Percentiles rank a stretch among this genome's conserved stretches.
Evolutionary conservation across 148 eudicot species (phyloP).

Genomic region (Vaccinium darrowii): DNA sequence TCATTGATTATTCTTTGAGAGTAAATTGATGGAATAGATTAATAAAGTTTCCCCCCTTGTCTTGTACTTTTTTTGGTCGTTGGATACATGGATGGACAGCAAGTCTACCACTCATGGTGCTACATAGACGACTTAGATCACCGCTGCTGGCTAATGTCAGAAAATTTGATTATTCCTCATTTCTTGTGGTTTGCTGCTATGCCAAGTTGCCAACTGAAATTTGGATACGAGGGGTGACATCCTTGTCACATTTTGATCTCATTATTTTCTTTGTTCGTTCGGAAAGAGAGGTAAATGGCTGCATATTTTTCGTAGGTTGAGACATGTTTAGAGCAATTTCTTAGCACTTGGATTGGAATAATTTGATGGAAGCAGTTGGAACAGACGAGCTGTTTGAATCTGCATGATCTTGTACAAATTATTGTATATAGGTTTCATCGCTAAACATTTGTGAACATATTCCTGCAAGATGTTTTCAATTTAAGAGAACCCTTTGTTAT

Average conservation of each 20-base stretch:
- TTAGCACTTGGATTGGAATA: background rate
- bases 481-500: background rate
- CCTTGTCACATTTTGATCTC: background rate
- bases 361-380: background rate
- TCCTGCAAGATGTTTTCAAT: constrained; percentile 1
- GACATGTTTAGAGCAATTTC: background rate
- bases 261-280: background rate
- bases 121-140: background rate
- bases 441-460: background rate
- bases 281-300: background rate
- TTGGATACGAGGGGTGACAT: background rate
- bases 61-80: background rate
- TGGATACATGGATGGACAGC: background rate
- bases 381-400: background rate
- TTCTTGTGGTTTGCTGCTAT: background rate
- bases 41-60: too few species aligned
- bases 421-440: background rate
- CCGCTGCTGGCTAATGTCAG: background rate
- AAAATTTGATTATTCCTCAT: background rate
- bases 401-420: background rate
- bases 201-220: background rate
- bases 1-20: background rate
- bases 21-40: background rate
- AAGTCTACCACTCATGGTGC: background rate
- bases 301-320: background rate